phyloP scores from a whole-genome alignment of 164 flowering plant species.

The Vitis rotundifolia region DNA sequence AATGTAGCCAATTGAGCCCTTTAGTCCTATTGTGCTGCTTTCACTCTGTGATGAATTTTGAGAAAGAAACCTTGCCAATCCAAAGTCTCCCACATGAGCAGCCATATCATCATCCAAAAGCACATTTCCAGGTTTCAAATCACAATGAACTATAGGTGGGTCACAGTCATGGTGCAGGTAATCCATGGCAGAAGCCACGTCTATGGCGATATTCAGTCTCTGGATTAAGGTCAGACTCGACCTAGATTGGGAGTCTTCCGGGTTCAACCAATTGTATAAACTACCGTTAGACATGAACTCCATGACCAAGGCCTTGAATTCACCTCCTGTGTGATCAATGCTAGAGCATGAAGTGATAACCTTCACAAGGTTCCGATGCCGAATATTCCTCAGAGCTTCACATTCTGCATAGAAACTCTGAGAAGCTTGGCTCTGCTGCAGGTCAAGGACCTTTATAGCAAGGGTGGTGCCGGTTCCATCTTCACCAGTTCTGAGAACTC shows the following conservation, averaged over 20 bases:
- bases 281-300: slow-evolving; percentile 41
- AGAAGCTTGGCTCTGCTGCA: slow-evolving; percentile 24
- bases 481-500: slow-evolving; percentile 1
- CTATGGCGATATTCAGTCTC: slow-evolving; percentile 35
- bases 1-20: slow-evolving; percentile 38
- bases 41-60: slow-evolving; percentile 6
- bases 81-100: slow-evolving; percentile 40
- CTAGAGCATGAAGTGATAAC: slow-evolving; percentile 29
- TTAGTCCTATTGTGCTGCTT: slow-evolving; percentile 22
- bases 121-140: slow-evolving; percentile 35
- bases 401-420: slow-evolving; percentile 37
- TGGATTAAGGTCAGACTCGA: slow-evolving; percentile 21
- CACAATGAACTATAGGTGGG: slow-evolving; percentile 32
- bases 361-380: slow-evolving; percentile 43
- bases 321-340: slow-evolving; percentile 27
- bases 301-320: slow-evolving; percentile 32
- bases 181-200: slow-evolving; percentile 36
- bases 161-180: slow-evolving; percentile 34
- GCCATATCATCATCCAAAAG: slow-evolving; percentile 33
- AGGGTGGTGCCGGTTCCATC: slow-evolving; percentile 8
- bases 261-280: slow-evolving; percentile 37
- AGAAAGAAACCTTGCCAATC: slow-evolving; percentile 28
- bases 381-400: slow-evolving; percentile 22
- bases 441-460: slow-evolving; percentile 40
- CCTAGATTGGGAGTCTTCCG: not conserved